Conservation (phyloP, 1,139 yeast genomes). For the Candida neerlandica region DNA sequence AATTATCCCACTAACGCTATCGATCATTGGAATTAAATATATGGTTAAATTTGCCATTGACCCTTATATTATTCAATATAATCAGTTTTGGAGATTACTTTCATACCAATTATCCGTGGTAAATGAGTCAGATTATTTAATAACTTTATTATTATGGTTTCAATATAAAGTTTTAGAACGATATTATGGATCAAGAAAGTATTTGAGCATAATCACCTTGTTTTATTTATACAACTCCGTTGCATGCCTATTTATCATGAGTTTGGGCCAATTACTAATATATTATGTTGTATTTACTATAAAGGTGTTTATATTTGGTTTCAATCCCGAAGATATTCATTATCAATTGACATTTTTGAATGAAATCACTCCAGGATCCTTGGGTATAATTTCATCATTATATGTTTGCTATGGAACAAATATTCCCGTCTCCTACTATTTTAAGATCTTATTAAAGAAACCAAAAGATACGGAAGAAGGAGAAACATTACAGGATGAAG, state of each 20-base stretch:
- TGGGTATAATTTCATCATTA: slow-evolving; percentile 61
- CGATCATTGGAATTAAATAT: slow-evolving; percentile 60
- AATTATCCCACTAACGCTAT: slow-evolving; percentile 50
- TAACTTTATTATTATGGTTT: slow-evolving; percentile 55
- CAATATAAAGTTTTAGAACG: slow-evolving; percentile 67
- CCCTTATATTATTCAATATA: slow-evolving; percentile 60
- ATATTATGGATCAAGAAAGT: slow-evolving; percentile 62
- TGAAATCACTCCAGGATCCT: slow-evolving; percentile 58
- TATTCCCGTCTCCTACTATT: slow-evolving; percentile 64
- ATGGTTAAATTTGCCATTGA: slow-evolving; percentile 53
- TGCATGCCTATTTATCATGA: slow-evolving; percentile 36
- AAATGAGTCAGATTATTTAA: slow-evolving; percentile 67
- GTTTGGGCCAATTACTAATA: slow-evolving; percentile 38
- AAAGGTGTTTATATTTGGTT: slow-evolving; percentile 16
- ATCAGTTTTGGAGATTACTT: slow-evolving; percentile 68
- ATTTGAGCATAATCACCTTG: slow-evolving; percentile 39
- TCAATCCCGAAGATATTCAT: slow-evolving; percentile 13
- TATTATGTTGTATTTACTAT: slow-evolving; percentile 32
- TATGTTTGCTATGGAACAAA: slow-evolving; percentile 56
- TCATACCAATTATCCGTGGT: slow-evolving; percentile 58
- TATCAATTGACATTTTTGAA: slow-evolving; percentile 38
- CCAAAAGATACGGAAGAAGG: slow-evolving; percentile 20
- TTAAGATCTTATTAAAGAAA: slow-evolving; percentile 46
- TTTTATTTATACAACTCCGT: slow-evolving; percentile 40
- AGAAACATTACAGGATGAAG: neutral